Percentiles rank a stretch among this genome's conserved stretches.
These are phyloP conservation scores for Pseudogymnoascus sp. DNA, from an alignment of 2,329 filamentous ascomycete genomes.

Conservation along the genomic window DNA sequence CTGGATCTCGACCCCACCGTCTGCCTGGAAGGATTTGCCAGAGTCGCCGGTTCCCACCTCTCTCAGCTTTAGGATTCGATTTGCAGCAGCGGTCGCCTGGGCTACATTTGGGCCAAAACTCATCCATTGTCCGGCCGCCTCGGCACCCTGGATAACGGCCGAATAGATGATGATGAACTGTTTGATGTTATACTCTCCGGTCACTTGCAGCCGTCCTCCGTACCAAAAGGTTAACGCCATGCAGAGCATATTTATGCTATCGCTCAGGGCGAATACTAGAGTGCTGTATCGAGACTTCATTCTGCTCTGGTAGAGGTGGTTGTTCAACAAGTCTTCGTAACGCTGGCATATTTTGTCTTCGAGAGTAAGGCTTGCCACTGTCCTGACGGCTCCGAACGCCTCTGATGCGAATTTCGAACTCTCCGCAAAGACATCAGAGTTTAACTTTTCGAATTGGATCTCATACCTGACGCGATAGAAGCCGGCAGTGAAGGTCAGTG, in stretches of 20 bases:
- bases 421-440: constrained; percentile 48
- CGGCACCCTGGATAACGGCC: constrained; percentile 42
- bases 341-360: constrained; percentile 47
- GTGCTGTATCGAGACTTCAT: constrained; percentile 40
- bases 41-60: constrained; percentile 1
- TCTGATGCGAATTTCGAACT: constrained; percentile 58
- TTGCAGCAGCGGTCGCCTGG: constrained; percentile 50
- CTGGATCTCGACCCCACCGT: constrained; percentile 46
- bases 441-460: constrained; percentile 48
- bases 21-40: constrained; percentile 18
- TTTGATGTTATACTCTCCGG: constrained; percentile 32
- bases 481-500: constrained; percentile 38
- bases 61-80: constrained; percentile 44
- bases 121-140: constrained; percentile 46
- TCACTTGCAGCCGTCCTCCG: constrained; percentile 34
- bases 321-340: constrained; percentile 39
- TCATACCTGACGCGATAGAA: constrained; percentile 46
- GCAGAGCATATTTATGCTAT: constrained; percentile 47
- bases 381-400: constrained; percentile 53
- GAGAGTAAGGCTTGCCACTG: constrained; percentile 52
- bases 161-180: constrained; percentile 50
- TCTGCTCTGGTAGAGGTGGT: constrained; percentile 41
- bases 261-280: constrained; percentile 44
- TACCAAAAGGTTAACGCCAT: constrained; percentile 54
- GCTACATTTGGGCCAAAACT: constrained; percentile 47